Conservation (phyloP, 805 yeast species). For the Nakazawaea populi region DNA sequence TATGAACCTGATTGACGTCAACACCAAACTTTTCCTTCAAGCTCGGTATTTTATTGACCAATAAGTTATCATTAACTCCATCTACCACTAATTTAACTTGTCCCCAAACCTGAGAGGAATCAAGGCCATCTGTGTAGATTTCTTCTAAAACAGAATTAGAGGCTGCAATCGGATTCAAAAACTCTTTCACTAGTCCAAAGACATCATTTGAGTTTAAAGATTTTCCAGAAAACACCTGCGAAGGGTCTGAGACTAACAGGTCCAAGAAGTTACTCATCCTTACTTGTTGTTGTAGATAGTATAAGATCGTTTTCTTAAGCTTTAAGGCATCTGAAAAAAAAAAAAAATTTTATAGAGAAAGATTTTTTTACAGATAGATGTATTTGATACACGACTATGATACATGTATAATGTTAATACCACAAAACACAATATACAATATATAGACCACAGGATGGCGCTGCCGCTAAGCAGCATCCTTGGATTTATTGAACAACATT, state of each 20-base stretch:
- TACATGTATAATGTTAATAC: background rate
- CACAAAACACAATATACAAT: too few relatives aligned
- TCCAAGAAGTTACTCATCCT: constrained; percentile 13
- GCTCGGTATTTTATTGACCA: constrained; percentile 50
- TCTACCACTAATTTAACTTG: constrained; percentile 85
- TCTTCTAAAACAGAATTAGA: constrained; percentile 66
- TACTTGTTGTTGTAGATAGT: constrained; percentile 5
- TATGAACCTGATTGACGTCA: constrained; percentile 17
- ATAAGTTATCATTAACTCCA: constrained; percentile 59
- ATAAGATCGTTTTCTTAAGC: background rate
- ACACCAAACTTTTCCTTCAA: constrained; percentile 32
- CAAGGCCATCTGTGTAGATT: constrained; percentile 78
- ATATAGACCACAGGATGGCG: too few relatives aligned
- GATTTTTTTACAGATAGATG: background rate
- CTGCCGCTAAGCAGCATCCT: background rate
- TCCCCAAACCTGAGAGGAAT: constrained; percentile 89
- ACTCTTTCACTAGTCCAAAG: constrained; percentile 34
- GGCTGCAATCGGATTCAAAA: constrained; percentile 49
- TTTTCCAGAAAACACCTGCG: constrained; percentile 13
- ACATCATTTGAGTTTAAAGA: constrained; percentile 14
- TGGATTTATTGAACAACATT: constrained; percentile 31
- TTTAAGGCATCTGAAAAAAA: background rate
- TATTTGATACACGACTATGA: too few relatives aligned
- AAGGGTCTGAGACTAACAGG: constrained; percentile 14
- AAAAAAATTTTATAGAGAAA: background rate